A percentile compares a stretch with the other conserved stretches of the same genome.
Evolutionary conservation across 805 yeast species (phyloP).

Genomic region (Sporopachydermia quercuum): DNA sequence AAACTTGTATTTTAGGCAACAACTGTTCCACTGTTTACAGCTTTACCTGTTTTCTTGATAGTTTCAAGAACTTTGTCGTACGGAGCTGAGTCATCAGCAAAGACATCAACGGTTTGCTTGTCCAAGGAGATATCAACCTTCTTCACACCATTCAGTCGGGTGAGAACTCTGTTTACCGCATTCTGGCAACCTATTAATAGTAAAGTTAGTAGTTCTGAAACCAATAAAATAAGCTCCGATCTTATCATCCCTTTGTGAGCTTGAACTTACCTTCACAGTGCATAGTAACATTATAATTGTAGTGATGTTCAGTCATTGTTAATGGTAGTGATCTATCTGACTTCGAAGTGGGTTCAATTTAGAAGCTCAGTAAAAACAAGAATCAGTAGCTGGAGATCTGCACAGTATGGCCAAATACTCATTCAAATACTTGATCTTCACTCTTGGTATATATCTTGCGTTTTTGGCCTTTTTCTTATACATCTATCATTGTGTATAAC

Average conservation of each 20-base stretch:
- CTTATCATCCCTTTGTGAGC: not conserved
- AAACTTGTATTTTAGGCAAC: conserved; percentile 29
- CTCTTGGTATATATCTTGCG: no score
- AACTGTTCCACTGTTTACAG: conserved; percentile 49
- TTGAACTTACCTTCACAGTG: conserved; percentile 44
- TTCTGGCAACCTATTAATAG: conserved; percentile 50
- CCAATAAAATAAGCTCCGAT: not conserved
- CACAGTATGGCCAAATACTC: no score
- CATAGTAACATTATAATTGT: conserved; percentile 75
- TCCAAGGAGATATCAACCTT: conserved; percentile 63
- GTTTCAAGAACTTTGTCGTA: conserved; percentile 71
- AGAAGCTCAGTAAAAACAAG: no score
- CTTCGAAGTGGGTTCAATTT: no score
- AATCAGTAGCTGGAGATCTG: no score
- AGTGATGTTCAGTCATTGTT: conserved; percentile 40
- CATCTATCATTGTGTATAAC: no score
- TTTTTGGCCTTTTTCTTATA: no score
- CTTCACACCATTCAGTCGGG: conserved; percentile 58
- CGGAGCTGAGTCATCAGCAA: conserved; percentile 34
- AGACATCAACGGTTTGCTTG: conserved; percentile 69
- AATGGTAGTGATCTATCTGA: no score
- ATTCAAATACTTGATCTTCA: no score
- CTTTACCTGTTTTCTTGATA: conserved; percentile 85
- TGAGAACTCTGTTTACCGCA: conserved; percentile 70
- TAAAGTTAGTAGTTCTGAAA: not conserved